A percentile compares a stretch with the other conserved stretches of the same genome.
phyloP scores from a whole-genome alignment of 306 rosid genomes.

The Dalbergia cultrata region DNA sequence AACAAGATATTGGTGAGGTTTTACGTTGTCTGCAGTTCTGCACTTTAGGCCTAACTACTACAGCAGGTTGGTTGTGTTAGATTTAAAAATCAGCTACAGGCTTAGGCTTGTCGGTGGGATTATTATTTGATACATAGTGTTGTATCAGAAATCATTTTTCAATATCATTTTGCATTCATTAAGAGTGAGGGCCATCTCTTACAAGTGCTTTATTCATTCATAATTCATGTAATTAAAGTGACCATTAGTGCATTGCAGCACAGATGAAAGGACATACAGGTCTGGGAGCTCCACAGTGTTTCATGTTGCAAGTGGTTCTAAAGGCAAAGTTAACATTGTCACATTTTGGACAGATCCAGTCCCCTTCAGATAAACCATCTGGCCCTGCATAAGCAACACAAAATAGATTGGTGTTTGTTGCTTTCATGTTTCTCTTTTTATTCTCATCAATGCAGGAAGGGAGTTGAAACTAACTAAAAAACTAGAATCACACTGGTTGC shows the following conservation, averaged over 20 bases:
- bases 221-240: neutral
- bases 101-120: no score
- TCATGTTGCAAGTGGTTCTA: constrained; percentile 66
- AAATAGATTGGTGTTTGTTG: neutral
- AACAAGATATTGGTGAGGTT: no score
- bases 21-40: no score
- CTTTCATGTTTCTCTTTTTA: neutral
- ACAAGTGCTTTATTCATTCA: constrained; percentile 15
- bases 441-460: neutral
- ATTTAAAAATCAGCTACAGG: no score
- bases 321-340: constrained; percentile 67
- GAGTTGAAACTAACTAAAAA: neutral
- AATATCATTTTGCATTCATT: neutral
- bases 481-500: neutral
- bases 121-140: neutral
- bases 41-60: no score
- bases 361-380: constrained; percentile 59
- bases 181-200: neutral
- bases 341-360: constrained; percentile 60
- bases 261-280: constrained; percentile 55
- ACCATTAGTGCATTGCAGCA: constrained; percentile 3
- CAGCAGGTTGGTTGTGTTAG: no score
- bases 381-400: constrained; percentile 50
- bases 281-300: constrained; percentile 61
- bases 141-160: neutral